Evolutionary conservation across 78 protist species (phyloP).

Genomic region (Salpingoeca rosetta): DNA sequence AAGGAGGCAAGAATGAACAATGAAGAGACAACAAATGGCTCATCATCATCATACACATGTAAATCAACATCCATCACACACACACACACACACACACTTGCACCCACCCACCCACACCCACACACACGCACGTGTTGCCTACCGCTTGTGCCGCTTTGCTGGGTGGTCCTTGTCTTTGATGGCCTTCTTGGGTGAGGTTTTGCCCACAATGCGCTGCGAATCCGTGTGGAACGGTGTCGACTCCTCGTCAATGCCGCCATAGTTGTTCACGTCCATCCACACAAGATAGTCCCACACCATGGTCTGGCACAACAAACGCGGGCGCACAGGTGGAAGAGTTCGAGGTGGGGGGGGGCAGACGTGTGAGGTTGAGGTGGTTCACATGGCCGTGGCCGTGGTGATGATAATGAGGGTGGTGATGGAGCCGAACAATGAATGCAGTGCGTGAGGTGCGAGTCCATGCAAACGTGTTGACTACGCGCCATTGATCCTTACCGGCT

Average conservation of each 20-base stretch:
- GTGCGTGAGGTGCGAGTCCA: too few relatives aligned
- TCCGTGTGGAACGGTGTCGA: background rate
- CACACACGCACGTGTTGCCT: background rate
- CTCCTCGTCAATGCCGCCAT: constrained; percentile 30
- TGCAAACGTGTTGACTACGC: too few relatives aligned
- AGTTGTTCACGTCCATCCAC: constrained; percentile 61
- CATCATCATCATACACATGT: too few relatives aligned
- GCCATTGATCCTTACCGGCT: background rate
- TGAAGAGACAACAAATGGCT: too few relatives aligned
- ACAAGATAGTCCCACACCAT: background rate
- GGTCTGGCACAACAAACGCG: background rate
- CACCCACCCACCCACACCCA: background rate
- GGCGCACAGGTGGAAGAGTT: background rate
- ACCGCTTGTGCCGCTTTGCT: background rate
- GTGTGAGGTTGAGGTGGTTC: background rate
- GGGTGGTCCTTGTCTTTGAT: background rate
- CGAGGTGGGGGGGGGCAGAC: background rate
- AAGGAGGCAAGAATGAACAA: background rate
- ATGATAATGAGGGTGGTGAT: background rate
- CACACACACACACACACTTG: background rate
- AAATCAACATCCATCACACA: background rate
- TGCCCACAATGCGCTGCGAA: background rate
- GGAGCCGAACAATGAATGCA: background rate
- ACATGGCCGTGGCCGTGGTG: background rate
- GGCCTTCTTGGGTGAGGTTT: background rate